Conservation (phyloP, 441 rosid species). For the Arabidopsis lyrata region DNA sequence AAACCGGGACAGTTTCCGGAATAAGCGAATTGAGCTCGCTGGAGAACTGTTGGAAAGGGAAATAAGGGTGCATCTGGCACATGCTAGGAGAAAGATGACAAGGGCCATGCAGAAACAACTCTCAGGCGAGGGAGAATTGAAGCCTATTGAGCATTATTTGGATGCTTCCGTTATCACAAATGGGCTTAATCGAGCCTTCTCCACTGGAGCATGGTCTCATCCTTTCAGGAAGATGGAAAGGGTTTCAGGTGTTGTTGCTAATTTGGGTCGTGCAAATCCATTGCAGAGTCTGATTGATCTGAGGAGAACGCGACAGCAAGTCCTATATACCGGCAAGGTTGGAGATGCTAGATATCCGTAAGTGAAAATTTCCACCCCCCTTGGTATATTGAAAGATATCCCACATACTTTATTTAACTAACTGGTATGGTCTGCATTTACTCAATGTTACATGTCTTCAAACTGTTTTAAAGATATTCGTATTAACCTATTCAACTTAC, state of each 20-base stretch:
- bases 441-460: constrained; percentile 26
- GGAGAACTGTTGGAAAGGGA: constrained; percentile 92
- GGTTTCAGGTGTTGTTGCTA: constrained; percentile 90
- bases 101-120: constrained; percentile 82
- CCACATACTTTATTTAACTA: neutral
- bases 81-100: constrained; percentile 77
- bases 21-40: constrained; percentile 89
- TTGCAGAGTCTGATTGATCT: constrained; percentile 82
- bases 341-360: constrained; percentile 98
- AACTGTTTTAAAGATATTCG: constrained; percentile 11
- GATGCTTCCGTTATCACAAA: constrained; percentile 92
- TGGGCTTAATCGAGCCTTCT: constrained; percentile 90
- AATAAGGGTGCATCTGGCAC: constrained; percentile 75
- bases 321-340: constrained; percentile 87
- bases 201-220: constrained; percentile 98
- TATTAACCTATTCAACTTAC: constrained; percentile 3
- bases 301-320: constrained; percentile 88
- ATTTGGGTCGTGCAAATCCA: constrained; percentile 87
- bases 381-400: constrained; percentile 9
- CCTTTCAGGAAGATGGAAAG: constrained; percentile 84
- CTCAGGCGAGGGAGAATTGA: constrained; percentile 64
- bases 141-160: constrained; percentile 76
- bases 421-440: constrained; percentile 17
- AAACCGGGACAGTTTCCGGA: constrained; percentile 82
- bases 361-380: constrained; percentile 45